Conservation (phyloP, 345 rosid species). For the Citrus unshiu region DNA sequence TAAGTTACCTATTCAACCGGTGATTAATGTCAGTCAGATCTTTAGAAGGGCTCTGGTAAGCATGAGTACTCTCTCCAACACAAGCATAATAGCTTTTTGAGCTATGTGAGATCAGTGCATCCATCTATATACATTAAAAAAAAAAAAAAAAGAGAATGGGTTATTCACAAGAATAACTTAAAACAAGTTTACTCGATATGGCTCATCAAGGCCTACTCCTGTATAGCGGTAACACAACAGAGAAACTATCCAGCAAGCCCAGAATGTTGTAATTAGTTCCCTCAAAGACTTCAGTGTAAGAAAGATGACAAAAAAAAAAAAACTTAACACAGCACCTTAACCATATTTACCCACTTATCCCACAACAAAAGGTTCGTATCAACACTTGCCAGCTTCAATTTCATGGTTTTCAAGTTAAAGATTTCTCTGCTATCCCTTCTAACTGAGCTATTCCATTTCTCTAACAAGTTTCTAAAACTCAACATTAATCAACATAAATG, state of each 20-base stretch:
- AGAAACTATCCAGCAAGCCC: background rate
- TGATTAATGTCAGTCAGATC: slow-evolving; percentile 85
- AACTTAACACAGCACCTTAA: background rate
- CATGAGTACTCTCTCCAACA: slow-evolving; percentile 98
- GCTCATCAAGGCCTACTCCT: background rate
- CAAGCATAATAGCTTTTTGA: slow-evolving; percentile 92
- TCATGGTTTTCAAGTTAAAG: too few species aligned
- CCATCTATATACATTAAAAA: slow-evolving; percentile 57
- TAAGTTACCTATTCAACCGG: slow-evolving; percentile 71
- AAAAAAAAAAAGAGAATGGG: background rate
- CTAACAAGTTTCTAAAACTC: background rate
- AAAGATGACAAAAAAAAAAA: background rate
- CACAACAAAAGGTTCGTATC: background rate
- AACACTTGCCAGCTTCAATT: background rate
- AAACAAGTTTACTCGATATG: background rate
- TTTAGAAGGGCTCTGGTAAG: slow-evolving; percentile 97
- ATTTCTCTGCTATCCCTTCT: background rate
- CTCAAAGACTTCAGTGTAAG: background rate
- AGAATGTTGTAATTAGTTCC: background rate
- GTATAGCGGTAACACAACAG: background rate
- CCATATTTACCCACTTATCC: background rate
- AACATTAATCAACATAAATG: background rate
- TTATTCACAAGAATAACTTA: background rate
- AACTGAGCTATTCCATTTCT: background rate
- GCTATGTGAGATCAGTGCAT: slow-evolving; percentile 84